Percentiles rank a stretch among this genome's conserved stretches.
Evolutionary conservation across 495 filamentous ascomycete genomes (phyloP).

Genomic region (Astrothelium macrocarpum): DNA sequence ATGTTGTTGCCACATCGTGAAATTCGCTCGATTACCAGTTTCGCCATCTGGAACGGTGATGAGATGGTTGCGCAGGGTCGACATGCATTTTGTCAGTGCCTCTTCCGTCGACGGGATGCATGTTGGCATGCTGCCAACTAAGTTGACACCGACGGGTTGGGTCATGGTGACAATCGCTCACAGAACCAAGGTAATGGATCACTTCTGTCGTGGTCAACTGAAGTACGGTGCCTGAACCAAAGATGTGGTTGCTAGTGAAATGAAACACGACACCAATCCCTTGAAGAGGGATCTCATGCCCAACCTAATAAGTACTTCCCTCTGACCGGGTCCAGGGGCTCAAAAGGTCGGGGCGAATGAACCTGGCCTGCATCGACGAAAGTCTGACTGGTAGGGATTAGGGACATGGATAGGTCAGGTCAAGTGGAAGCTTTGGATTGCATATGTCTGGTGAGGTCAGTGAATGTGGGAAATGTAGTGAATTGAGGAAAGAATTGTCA

Average conservation of each 20-base stretch:
- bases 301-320: not conserved
- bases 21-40: conserved; percentile 32
- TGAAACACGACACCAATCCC: not conserved
- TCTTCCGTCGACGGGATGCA: conserved; percentile 26
- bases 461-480: too few species aligned
- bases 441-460: not conserved
- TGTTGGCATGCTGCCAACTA: conserved; percentile 31
- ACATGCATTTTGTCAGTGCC: conserved; percentile 25
- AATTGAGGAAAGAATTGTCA: too few species aligned
- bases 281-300: not conserved
- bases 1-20: conserved; percentile 29
- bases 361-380: not conserved
- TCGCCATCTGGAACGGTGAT: conserved; percentile 37
- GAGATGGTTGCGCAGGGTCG: conserved; percentile 27
- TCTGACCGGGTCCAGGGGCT: not conserved
- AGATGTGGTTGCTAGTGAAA: not conserved
- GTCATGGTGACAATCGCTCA: not conserved
- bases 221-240: not conserved
- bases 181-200: not conserved
- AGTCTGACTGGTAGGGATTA: not conserved
- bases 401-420: too few species aligned
- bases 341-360: not conserved
- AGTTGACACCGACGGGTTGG: conserved; percentile 15
- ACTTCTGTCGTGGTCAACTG: not conserved
- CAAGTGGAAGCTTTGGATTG: not conserved